Base-by-base conservation (phyloP, 768 basidiomycete genomes). In the Hygrophorus russula region DNA sequence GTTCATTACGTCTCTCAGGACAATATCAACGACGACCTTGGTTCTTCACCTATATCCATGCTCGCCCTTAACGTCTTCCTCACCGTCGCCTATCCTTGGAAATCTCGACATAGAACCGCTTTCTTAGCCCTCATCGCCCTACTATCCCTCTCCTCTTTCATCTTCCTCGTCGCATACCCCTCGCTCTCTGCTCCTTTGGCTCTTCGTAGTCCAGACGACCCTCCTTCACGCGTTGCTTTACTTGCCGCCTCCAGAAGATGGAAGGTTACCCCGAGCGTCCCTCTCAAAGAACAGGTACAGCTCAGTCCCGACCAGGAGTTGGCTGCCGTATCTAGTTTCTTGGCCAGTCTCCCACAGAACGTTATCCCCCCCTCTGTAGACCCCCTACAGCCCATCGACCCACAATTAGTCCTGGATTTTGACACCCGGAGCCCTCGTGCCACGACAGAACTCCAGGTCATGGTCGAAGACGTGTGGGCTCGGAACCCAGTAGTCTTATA, bases 391-490 rank as follows among this genome's bases (percentile, higher is more conserved):
- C 74, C 84, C 6, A 76, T 89, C 46, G 86, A 90, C 57, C 84
- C 88, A 3, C 74, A 86, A 52, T 74, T 89, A 45, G 73, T 91
- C 4, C 70, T 91, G 33, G 87, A 85, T 53, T 91, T 90, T 56
- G 85, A 90, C 56, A 82, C 82, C 0, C 73, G 78, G n/a, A 66
- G 73, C 34, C 62, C 73, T 2, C 69, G 71, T 11, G 83, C 84
- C 0, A 51, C 55, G 14, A 71, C 76, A 28, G 84, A 88, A 57
- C 63, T 88, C 27, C 56, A 61, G 28, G 63, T 65, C 1, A 66
- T 88, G 56, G 71, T 79, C 5, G 61, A 68, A 1, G 77, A 84
- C 24, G 75, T 82, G 1, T 89, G 87, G 87, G 51, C 68, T 3
- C 69, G 73, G 30, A 78, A 83, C 51, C 87, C 87, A 0, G 77